Percentiles rank a stretch among this genome's conserved stretches.
These are phyloP conservation scores for Oryza brachyantha DNA, from an alignment of 176 grass and related monocot genomes.

Conservation along the genomic window DNA sequence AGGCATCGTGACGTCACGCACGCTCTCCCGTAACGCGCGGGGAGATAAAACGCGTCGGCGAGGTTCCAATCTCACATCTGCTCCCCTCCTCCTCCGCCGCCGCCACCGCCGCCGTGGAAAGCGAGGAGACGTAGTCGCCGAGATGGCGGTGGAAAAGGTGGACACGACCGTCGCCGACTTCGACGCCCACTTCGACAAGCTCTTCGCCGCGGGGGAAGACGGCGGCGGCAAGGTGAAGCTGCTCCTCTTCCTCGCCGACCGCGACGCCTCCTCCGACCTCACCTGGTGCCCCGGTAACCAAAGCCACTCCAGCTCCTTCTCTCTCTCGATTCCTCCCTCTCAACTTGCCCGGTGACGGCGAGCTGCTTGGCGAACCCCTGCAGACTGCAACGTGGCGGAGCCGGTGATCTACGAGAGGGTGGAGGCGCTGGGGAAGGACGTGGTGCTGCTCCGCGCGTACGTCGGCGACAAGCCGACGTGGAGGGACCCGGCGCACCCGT, in stretches of 20 bases:
- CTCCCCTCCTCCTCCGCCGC: not conserved
- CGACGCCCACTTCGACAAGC: slow-evolving; percentile 21
- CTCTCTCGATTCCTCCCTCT: not conserved
- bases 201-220: not conserved
- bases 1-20: not conserved
- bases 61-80: not conserved
- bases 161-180: slow-evolving; percentile 37
- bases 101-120: not conserved
- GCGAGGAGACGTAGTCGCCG: not conserved
- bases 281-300: slow-evolving; percentile 78
- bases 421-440: slow-evolving; percentile 40
- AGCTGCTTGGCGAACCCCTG: not conserved
- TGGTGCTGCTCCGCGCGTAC: slow-evolving; percentile 71
- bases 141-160: slow-evolving; percentile 50
- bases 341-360: not conserved
- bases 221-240: slow-evolving; percentile 49
- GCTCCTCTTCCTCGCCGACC: slow-evolving; percentile 87
- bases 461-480: slow-evolving; percentile 82
- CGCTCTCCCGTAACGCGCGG: not conserved
- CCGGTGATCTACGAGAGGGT: slow-evolving; percentile 77
- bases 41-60: slow-evolving; percentile 1
- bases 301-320: not conserved
- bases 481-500: slow-evolving; percentile 67
- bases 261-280: slow-evolving; percentile 55
- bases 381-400: slow-evolving; percentile 96